Evolutionary conservation across 176 grass and related monocot genomes (phyloP).

Genomic region (Rhynchospora breviuscula): DNA sequence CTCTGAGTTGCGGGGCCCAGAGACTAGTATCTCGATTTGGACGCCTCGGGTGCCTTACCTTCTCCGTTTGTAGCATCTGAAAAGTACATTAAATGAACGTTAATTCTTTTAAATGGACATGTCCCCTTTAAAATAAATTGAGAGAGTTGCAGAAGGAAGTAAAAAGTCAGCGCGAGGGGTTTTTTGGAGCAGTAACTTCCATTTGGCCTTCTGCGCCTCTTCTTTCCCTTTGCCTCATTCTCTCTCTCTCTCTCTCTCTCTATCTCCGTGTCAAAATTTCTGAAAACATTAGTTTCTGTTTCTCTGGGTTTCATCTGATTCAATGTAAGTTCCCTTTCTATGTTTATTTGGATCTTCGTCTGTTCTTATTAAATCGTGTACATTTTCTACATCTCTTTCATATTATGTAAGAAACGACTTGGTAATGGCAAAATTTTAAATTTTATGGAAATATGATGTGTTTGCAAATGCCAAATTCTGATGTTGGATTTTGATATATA

Average conservation of each 20-base stretch:
- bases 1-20: neutral
- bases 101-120: neutral
- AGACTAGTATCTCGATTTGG: neutral
- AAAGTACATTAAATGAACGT: neutral
- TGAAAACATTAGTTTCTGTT: too few relatives aligned
- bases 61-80: neutral
- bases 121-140: neutral
- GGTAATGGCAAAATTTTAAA: neutral
- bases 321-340: slow-evolving; percentile 2
- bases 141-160: neutral
- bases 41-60: neutral
- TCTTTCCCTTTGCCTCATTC: neutral
- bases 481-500: neutral
- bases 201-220: neutral
- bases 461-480: neutral
- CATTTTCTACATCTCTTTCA: neutral
- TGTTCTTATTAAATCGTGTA: neutral
- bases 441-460: neutral
- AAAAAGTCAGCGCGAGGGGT: slow-evolving; percentile 14
- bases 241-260: slow-evolving; percentile 7
- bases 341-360: neutral
- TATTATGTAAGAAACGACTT: neutral
- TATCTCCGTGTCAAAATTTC: neutral
- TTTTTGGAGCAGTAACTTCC: neutral
- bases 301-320: neutral